These are phyloP conservation scores for Alternaria arbusti DNA, from an alignment of 2,329 filamentous ascomycete genomes.

Conservation along the genomic window DNA sequence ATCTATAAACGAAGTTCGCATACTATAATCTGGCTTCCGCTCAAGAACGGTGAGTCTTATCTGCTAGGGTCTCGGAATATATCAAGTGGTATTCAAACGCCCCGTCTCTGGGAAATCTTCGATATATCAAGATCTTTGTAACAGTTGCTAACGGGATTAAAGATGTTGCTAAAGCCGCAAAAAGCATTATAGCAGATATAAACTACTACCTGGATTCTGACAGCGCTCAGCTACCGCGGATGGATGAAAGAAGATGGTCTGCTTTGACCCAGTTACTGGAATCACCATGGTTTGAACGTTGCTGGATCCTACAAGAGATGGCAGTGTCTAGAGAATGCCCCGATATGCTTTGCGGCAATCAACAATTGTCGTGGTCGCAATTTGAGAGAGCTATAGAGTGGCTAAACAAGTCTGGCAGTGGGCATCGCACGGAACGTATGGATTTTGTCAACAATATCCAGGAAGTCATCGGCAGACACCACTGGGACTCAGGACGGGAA, in stretches of 20 bases:
- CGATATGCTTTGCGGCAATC: rapidly evolving
- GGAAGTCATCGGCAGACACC: neutral
- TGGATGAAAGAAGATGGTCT: neutral
- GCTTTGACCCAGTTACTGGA: neutral
- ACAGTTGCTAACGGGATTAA: too few relatives aligned
- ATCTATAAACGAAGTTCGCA: neutral
- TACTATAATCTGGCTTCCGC: neutral
- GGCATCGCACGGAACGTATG: neutral
- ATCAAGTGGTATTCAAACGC: too few relatives aligned
- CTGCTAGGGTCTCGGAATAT: too few relatives aligned
- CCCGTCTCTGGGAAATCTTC: too few relatives aligned
- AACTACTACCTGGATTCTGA: too few relatives aligned
- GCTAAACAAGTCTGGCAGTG: neutral
- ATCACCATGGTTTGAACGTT: neutral
- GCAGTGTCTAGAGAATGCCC: neutral
- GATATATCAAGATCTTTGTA: too few relatives aligned
- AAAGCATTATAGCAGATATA: too few relatives aligned
- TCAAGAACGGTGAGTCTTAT: neutral
- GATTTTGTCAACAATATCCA: neutral
- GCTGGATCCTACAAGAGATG: neutral
- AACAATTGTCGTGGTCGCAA: neutral
- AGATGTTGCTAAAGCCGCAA: too few relatives aligned
- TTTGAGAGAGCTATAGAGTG: neutral
- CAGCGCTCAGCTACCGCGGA: too few relatives aligned
- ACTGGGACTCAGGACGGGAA: too few relatives aligned